Conservation (phyloP, 148 eudicot genomes). For the Simmondsia chinensis region DNA sequence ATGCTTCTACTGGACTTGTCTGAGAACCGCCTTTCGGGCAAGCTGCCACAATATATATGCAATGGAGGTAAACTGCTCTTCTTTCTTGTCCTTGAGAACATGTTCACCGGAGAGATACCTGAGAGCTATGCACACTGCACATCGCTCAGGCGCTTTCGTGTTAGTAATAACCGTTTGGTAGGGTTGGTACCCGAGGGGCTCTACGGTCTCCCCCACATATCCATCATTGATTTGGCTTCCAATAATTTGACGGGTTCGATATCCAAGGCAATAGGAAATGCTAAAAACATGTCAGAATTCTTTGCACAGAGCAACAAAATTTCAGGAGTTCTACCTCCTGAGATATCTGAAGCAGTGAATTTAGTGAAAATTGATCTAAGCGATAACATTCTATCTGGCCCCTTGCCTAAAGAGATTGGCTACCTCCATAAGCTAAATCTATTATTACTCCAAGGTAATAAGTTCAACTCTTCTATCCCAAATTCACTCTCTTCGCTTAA, state of each 20-base stretch:
- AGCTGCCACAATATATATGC: conserved; percentile 49
- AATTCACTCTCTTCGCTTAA: conserved; percentile 47
- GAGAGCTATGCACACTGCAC: conserved; percentile 45
- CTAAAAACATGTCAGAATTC: conserved; percentile 68
- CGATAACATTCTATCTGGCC: conserved; percentile 59
- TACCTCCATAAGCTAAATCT: conserved; percentile 51
- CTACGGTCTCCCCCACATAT: conserved; percentile 56
- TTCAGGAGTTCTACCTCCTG: conserved; percentile 60
- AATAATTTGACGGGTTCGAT: conserved; percentile 58
- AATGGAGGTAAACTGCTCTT: conserved; percentile 58
- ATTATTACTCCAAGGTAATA: conserved; percentile 54
- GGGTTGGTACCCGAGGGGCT: conserved; percentile 63
- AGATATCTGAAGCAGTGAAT: conserved; percentile 48
- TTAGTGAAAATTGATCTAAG: conserved; percentile 81
- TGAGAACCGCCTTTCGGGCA: conserved; percentile 60
- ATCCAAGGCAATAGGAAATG: conserved; percentile 37
- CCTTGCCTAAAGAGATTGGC: conserved; percentile 67
- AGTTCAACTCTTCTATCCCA: conserved; percentile 63
- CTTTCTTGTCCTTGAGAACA: conserved; percentile 58
- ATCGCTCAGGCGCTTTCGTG: conserved; percentile 67
- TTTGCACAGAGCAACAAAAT: conserved; percentile 60
- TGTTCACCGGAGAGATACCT: conserved; percentile 57
- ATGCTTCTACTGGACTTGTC: conserved; percentile 60
- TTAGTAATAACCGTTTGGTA: conserved; percentile 46
- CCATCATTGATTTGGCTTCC: conserved; percentile 60